Conservation (phyloP, 257 asterid genomes). For the Knoxia roxburghii region DNA sequence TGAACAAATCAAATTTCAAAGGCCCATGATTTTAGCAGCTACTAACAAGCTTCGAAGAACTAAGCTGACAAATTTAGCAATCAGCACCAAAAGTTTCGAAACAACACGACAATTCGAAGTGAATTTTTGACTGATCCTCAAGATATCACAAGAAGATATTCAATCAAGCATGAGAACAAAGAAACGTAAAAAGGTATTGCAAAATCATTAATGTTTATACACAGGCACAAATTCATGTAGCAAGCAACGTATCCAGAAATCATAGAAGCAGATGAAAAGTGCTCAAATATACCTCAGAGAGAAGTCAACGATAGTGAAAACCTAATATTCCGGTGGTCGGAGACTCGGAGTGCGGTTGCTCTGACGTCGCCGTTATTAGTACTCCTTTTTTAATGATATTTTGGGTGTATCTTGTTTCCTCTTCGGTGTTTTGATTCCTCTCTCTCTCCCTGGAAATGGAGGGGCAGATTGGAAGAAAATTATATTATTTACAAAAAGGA, state of each 20-base stretch:
- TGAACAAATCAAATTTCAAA: slow-evolving; percentile 3
- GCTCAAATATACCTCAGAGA: slow-evolving; percentile 8
- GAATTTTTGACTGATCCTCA: slow-evolving; percentile 9
- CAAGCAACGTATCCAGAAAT: not conserved
- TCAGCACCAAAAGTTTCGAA: not conserved
- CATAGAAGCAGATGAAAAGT: not conserved
- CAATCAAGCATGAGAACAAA: not conserved
- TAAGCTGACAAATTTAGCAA: slow-evolving; percentile 1
- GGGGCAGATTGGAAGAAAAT: slow-evolving; percentile 4
- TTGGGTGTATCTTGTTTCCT: not conserved
- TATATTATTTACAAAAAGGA: too few species aligned
- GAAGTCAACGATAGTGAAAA: slow-evolving; percentile 11
- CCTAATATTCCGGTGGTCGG: slow-evolving; percentile 8
- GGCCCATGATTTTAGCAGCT: not conserved
- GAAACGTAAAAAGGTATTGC: not conserved
- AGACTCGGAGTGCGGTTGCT: not conserved
- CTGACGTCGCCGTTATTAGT: slow-evolving; percentile 12
- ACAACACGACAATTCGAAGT: not conserved
- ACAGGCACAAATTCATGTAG: not conserved
- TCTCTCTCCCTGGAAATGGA: not conserved
- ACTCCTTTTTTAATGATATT: not conserved
- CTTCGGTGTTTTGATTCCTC: not conserved
- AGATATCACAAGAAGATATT: not conserved
- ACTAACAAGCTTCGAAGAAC: not conserved
- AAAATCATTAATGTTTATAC: not conserved